phyloP scores from a whole-genome alignment of 2,329 filamentous ascomycete genomes.

The Trichoderma cornu-damae region DNA sequence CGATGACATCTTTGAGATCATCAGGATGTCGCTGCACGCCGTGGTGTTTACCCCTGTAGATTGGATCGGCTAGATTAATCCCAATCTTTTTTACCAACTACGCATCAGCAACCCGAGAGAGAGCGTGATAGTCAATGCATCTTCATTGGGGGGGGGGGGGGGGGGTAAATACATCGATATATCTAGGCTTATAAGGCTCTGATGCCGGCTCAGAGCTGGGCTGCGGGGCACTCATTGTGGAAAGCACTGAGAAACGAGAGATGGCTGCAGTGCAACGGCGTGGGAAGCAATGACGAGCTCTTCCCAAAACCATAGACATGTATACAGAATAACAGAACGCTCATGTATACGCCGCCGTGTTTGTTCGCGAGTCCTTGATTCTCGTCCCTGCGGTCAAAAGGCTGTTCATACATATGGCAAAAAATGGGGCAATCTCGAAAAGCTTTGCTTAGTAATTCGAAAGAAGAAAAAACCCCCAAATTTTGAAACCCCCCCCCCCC shows the following conservation, averaged over 20 bases:
- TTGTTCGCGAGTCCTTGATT: not conserved
- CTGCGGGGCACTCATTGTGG: slow-evolving; percentile 28
- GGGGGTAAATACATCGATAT: slow-evolving; percentile 52
- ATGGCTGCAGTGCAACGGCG: not conserved
- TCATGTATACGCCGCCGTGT: not conserved
- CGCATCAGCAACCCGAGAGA: not conserved
- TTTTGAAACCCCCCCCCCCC: too few relatives aligned
- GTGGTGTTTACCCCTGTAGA: slow-evolving; percentile 80
- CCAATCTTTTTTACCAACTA: slow-evolving; percentile 63
- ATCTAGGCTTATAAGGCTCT: slow-evolving; percentile 42
- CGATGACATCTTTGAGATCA: slow-evolving; percentile 71
- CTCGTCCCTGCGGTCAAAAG: not conserved
- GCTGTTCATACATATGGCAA: not conserved
- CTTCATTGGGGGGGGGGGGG: too few relatives aligned
- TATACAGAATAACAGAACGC: not conserved
- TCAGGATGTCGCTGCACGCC: slow-evolving; percentile 69
- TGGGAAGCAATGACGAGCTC: slow-evolving; percentile 11
- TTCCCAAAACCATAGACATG: slow-evolving; percentile 12
- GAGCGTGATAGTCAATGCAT: not conserved
- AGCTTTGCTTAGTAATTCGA: slow-evolving; percentile 1
- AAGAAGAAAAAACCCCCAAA: not conserved
- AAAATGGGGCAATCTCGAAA: not conserved
- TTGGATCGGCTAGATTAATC: slow-evolving; percentile 91
- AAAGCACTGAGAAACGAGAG: slow-evolving; percentile 12
- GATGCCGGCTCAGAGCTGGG: slow-evolving; percentile 20